Base-by-base conservation (phyloP, 2,329 filamentous ascomycete genomes). In the Ophiostoma sp. region DNA sequence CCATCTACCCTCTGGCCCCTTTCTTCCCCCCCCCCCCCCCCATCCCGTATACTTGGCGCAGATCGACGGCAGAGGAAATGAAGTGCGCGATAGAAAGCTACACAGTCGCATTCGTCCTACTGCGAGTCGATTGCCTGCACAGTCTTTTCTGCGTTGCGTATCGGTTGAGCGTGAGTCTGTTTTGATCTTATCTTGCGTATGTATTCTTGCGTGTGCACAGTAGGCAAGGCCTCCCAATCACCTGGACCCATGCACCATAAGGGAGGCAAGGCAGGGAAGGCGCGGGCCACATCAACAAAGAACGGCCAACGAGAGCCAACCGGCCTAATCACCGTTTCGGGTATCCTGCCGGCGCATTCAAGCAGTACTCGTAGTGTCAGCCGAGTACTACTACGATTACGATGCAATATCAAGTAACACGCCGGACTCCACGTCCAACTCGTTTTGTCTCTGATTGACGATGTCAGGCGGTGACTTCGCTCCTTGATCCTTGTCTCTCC, bases 41-140 rank as follows among this genome's bases (percentile, higher is more conserved):
- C 27, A 55, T 55, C n/a, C 49, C 27, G 49, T 55, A 55, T 27
- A 27, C 9, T 55, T 36, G 49, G n/a, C 9, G 49, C 49, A 55
- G 49, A 55, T 55, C 49, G n/a, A 9, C 41, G 3, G 27, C 12
- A 45, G 47, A 7, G 42, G 42, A 44, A 44, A 64, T 14, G 41
- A 64, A 64, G 11, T 55, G 49, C 55, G 27, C 55, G 55, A 40
- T 62, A 58, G 27, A 12, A 62, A 62, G 55, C 55, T 27, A 62
- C 55, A 62, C 55, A 2, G 55, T 62, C 55, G 55, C 40, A 62
- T 62, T 62, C 44, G 44, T 45, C 44, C 9, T 40, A 11, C 36
- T 18, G 36, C 7, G 55, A 27, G 27, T 27, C 27, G 1, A 27
- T 27, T 27, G 27, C 27, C 27, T 27, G 27, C 27, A 27, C 27